Evolutionary conservation across 73 alveolate species (phyloP).

Genomic region (Durusdinium trenchii): DNA sequence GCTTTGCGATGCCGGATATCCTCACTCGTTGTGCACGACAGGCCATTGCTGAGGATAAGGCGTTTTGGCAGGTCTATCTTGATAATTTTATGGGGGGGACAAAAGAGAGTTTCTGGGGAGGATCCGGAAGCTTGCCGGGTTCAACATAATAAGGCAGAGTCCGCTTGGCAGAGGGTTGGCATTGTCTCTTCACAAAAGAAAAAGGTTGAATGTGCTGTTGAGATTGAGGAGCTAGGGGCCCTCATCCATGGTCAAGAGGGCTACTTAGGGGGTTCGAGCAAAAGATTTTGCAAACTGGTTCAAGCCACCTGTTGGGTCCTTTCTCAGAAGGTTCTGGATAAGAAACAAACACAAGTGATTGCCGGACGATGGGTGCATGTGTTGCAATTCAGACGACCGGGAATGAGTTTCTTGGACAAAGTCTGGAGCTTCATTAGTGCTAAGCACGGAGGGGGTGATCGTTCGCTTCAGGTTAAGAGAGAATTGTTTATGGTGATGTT

Average conservation of each 20-base stretch:
- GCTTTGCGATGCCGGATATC: too few relatives aligned
- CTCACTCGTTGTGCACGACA: too few relatives aligned
- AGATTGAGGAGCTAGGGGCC: not conserved
- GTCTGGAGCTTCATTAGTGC: not conserved
- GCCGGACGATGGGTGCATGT: not conserved
- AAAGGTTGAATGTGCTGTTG: too few relatives aligned
- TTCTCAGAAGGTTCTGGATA: not conserved
- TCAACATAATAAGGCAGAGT: too few relatives aligned
- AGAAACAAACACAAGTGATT: not conserved
- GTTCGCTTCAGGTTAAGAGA: not conserved
- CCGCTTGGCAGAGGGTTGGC: too few relatives aligned
- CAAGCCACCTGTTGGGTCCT: not conserved
- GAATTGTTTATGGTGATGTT: not conserved
- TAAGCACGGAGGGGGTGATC: not conserved
- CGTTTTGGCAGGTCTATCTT: too few relatives aligned
- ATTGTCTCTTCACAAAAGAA: too few relatives aligned
- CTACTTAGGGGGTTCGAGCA: not conserved
- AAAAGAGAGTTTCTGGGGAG: too few relatives aligned
- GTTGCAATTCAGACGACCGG: not conserved
- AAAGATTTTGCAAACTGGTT: not conserved
- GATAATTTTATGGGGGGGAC: too few relatives aligned
- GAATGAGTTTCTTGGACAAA: not conserved
- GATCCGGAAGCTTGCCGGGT: too few relatives aligned
- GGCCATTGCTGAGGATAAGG: too few relatives aligned
- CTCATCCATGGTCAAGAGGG: not conserved